These are phyloP conservation scores for Flueggea neowawraea DNA, from an alignment of 441 rosid genomes.

Conservation along the genomic window DNA sequence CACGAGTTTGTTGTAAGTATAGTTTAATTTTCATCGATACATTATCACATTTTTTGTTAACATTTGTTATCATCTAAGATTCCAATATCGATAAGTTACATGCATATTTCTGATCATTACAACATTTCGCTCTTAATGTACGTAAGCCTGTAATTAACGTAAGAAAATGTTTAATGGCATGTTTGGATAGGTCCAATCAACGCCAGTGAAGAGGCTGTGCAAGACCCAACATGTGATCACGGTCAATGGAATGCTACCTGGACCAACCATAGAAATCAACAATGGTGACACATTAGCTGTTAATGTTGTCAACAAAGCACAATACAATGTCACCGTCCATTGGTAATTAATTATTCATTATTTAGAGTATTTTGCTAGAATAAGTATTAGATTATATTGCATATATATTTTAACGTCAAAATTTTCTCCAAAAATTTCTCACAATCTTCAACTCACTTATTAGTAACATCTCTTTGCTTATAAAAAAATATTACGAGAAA, in stretches of 20 bases:
- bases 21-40: not conserved
- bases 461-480: too few species aligned
- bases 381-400: too few species aligned
- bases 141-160: not conserved
- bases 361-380: too few species aligned
- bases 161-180: not conserved
- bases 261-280: slow-evolving; percentile 78
- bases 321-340: slow-evolving; percentile 77
- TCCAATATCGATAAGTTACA: too few species aligned
- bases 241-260: slow-evolving; percentile 89
- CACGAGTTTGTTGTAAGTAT: slow-evolving; percentile 67
- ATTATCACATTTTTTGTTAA: not conserved
- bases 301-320: slow-evolving; percentile 60
- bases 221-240: slow-evolving; percentile 70
- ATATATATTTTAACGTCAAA: too few species aligned
- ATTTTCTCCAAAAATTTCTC: too few species aligned
- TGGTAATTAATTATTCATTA: slow-evolving; percentile 45
- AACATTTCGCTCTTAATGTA: not conserved
- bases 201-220: slow-evolving; percentile 97
- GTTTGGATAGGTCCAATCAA: slow-evolving; percentile 42
- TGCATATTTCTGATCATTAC: too few species aligned
- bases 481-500: too few species aligned
- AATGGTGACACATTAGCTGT: slow-evolving; percentile 75
- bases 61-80: too few species aligned
- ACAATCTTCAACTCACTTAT: not conserved